These are phyloP conservation scores for Eimeria sp. DNA, from an alignment of 169 alveolate species.

Conservation along the genomic window DNA sequence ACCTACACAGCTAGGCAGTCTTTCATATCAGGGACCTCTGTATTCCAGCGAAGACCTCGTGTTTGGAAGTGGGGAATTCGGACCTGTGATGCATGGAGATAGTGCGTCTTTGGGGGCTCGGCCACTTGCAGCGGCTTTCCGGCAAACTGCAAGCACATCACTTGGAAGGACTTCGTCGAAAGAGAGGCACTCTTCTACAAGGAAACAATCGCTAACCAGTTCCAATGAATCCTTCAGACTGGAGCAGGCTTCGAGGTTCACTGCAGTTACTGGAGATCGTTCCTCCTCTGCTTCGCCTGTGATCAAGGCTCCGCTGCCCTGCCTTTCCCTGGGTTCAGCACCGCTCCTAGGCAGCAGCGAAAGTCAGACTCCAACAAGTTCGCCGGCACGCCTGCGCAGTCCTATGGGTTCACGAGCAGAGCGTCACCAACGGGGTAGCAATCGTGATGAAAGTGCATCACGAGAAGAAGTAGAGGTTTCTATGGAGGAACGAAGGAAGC, in stretches of 20 bases:
- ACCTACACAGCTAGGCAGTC: neutral
- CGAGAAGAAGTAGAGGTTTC: slow-evolving; percentile 1
- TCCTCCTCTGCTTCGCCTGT: slow-evolving; percentile 21
- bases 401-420: slow-evolving; percentile 1
- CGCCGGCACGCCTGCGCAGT: slow-evolving; percentile 29
- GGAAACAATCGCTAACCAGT: neutral
- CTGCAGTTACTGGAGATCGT: neutral
- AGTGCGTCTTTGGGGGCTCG: neutral
- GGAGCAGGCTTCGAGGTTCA: neutral
- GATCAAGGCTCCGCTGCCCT: neutral
- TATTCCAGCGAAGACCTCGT: slow-evolving; percentile 14
- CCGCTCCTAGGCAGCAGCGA: neutral
- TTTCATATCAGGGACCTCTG: neutral
- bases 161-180: slow-evolving; percentile 28
- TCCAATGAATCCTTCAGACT: slow-evolving; percentile 29
- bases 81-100: neutral
- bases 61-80: neutral
- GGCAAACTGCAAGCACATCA: slow-evolving; percentile 2
- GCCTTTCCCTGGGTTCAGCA: slow-evolving; percentile 10
- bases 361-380: neutral
- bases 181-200: neutral
- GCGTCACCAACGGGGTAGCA: slow-evolving; percentile 17
- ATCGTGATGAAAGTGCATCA: neutral
- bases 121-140: slow-evolving; percentile 43
- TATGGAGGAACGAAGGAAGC: neutral